Evolutionary conservation across 75 land plant genomes (phyloP).

Genomic region (Cupressus sempervirens): DNA sequence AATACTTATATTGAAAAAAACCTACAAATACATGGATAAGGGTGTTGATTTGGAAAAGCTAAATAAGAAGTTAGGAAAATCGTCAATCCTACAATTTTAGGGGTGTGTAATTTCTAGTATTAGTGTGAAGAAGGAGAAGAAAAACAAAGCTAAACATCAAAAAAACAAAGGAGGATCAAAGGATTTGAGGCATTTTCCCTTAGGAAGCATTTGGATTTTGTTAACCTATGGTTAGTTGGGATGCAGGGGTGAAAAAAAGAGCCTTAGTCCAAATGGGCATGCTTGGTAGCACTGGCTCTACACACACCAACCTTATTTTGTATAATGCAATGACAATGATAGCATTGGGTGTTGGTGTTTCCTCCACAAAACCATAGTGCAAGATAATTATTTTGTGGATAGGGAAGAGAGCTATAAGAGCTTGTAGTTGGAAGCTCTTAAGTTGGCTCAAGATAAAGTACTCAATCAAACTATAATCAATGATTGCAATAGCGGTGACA

Average conservation of each 20-base stretch:
- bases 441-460: slow-evolving; percentile 6
- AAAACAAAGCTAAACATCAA: slow-evolving; percentile 45
- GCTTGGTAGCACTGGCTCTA: slow-evolving; percentile 48
- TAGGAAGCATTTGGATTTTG: slow-evolving; percentile 63
- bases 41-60: slow-evolving; percentile 38
- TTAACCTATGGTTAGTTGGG: slow-evolving; percentile 66
- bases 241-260: slow-evolving; percentile 47
- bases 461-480: slow-evolving; percentile 13
- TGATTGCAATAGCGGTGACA: slow-evolving; percentile 15
- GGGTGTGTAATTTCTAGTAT: slow-evolving; percentile 37
- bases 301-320: slow-evolving; percentile 41
- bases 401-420: neutral
- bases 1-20: neutral
- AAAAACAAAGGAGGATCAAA: slow-evolving; percentile 37
- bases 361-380: slow-evolving; percentile 39
- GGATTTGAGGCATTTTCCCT: slow-evolving; percentile 9
- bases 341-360: slow-evolving; percentile 65
- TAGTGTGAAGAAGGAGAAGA: slow-evolving; percentile 22
- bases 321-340: slow-evolving; percentile 50
- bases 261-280: slow-evolving; percentile 42
- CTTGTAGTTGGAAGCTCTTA: slow-evolving; percentile 5
- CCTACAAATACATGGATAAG: slow-evolving; percentile 49
- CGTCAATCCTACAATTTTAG: slow-evolving; percentile 41
- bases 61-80: slow-evolving; percentile 19
- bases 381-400: slow-evolving; percentile 9